Evolutionary conservation across 305 asterid species (phyloP).

Genomic region (Andrographis paniculata): DNA sequence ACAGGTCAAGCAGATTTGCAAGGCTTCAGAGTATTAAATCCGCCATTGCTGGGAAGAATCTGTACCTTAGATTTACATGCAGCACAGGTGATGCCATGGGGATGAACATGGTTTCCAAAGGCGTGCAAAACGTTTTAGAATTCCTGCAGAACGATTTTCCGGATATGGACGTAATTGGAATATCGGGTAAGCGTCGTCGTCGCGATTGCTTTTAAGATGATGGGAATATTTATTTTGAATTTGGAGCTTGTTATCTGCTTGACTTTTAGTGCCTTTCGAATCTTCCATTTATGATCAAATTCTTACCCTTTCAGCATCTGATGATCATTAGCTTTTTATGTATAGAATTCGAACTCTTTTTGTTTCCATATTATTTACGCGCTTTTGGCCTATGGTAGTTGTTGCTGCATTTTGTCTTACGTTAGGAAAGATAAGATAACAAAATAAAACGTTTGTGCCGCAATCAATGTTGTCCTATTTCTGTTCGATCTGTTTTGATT

Average conservation of each 20-base stretch:
- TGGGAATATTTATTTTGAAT: constrained; percentile 1
- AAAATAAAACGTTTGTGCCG: too few relatives aligned
- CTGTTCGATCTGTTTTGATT: constrained; percentile 1
- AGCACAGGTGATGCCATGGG: constrained; percentile 97
- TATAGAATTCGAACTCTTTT: background rate
- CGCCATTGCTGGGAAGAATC: constrained; percentile 75
- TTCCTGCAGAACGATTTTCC: constrained; percentile 63
- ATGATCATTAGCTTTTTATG: background rate
- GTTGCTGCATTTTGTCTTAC: constrained; percentile 3
- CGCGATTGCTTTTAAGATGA: background rate
- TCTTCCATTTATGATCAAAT: too few relatives aligned
- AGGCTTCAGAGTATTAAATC: constrained; percentile 60
- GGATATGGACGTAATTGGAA: constrained; percentile 86
- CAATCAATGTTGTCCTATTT: too few relatives aligned
- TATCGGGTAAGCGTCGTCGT: constrained; percentile 46
- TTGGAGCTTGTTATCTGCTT: background rate
- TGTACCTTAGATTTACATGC: constrained; percentile 67
- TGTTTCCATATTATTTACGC: background rate
- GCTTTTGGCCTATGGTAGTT: background rate
- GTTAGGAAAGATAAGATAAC: background rate
- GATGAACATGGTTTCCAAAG: constrained; percentile 95
- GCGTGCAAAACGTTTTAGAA: constrained; percentile 82
- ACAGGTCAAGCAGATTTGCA: constrained; percentile 88
- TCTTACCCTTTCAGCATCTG: too few relatives aligned
- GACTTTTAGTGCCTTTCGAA: background rate